These are phyloP conservation scores for Pisolithus albus DNA, from an alignment of 768 basidiomycete species.

Conservation along the genomic window DNA sequence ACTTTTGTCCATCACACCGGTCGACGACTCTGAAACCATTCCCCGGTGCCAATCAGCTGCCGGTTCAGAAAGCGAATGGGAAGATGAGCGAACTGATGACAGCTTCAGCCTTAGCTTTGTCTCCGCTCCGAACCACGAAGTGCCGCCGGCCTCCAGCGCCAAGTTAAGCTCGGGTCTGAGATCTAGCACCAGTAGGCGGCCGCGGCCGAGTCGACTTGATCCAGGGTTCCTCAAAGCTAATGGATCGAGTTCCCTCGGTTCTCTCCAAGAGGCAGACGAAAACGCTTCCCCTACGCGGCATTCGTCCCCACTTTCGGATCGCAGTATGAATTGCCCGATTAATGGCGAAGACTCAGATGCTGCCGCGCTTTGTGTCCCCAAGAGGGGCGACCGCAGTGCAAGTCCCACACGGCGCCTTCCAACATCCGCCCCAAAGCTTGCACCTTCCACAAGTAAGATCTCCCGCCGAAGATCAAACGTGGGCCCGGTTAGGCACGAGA, in stretches of 20 bases:
- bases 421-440: constrained; percentile 34
- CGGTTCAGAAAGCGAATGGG: constrained; percentile 83
- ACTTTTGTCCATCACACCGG: constrained; percentile 25
- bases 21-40: constrained; percentile 31
- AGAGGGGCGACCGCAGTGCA: constrained; percentile 28
- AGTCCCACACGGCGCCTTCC: constrained; percentile 50
- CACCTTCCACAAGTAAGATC: constrained; percentile 31
- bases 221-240: constrained; percentile 57
- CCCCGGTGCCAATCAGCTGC: constrained; percentile 38
- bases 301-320: constrained; percentile 50
- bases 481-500: constrained; percentile 70
- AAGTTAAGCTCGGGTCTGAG: constrained; percentile 11
- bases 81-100: constrained; percentile 82
- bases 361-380: constrained; percentile 25
- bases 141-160: constrained; percentile 30
- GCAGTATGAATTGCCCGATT: constrained; percentile 50
- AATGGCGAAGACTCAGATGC: constrained; percentile 15
- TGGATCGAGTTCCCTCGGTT: constrained; percentile 45
- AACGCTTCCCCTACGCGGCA: constrained; percentile 29
- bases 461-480: constrained; percentile 63
- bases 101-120: constrained; percentile 54
- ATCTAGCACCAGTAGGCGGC: constrained; percentile 31
- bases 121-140: constrained; percentile 20
- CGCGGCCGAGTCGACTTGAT: constrained; percentile 63
- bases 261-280: constrained; percentile 72